A percentile compares a stretch with the other conserved stretches of the same genome.
Conservation (phyloP, 2,329 filamentous ascomycete species). For the Albophoma yamanashiensis region DNA sequence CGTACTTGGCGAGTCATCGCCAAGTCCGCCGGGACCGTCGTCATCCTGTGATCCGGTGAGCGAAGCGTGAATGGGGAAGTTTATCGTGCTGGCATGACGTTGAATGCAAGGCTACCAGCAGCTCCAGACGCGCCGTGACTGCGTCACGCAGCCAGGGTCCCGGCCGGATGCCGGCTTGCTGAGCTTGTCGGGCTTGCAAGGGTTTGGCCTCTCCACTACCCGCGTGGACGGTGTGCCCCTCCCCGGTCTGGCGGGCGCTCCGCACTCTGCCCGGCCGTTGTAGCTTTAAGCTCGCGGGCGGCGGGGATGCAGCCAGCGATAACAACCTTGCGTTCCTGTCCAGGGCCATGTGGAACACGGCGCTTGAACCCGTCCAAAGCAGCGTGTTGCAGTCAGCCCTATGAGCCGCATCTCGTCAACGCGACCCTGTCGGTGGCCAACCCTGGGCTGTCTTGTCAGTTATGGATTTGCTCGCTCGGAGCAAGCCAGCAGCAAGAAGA, state of each 20-base stretch:
- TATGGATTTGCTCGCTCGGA: background rate
- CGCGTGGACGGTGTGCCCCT: background rate
- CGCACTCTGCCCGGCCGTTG: slow-evolving; percentile 3
- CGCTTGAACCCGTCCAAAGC: background rate
- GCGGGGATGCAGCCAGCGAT: slow-evolving; percentile 1
- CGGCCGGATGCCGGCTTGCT: background rate
- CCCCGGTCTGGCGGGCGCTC: slow-evolving; percentile 1
- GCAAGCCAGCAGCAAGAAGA: background rate
- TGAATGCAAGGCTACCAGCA: background rate
- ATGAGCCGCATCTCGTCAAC: background rate
- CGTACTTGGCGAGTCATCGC: background rate
- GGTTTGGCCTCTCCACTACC: slow-evolving; percentile 1
- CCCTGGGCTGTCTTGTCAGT: background rate
- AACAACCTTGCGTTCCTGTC: background rate
- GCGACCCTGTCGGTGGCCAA: background rate
- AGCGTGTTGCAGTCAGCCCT: background rate
- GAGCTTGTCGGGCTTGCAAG: slow-evolving; percentile 1
- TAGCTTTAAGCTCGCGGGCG: slow-evolving; percentile 3
- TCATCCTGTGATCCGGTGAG: background rate
- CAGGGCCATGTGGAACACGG: slow-evolving; percentile 1
- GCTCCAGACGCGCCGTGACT: background rate
- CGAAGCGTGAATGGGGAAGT: background rate
- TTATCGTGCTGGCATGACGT: background rate
- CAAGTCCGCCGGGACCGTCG: background rate
- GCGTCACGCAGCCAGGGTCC: background rate